Evolutionary conservation across 1,284 basidiomycete species (phyloP), one percentile per base, ranked within the genome.

Genomic region (Uromyces viciae-fabae): DNA sequence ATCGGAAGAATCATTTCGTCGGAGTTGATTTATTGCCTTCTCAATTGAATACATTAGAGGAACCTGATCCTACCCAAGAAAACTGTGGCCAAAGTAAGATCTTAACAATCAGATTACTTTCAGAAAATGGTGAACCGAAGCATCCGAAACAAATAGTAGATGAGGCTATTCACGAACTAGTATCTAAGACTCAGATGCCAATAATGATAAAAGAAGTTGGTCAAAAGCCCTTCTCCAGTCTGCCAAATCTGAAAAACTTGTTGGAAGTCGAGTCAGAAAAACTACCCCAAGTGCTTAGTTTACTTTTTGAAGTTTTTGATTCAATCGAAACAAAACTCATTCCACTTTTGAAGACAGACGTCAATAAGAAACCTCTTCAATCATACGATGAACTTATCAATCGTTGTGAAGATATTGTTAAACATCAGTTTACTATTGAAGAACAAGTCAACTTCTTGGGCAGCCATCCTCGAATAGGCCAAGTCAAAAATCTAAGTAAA

Each of bases 391-490:
- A 88, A 15, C 87, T 95, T 81, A 89, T 95, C 83, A 89, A 91
- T 84, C 83, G 87, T 11, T 89, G 91, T 2, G 86, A 91, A 76
- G 73, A 83, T 0, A 87, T 89, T 73, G 89, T 93, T 38, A 83
- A 84, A 8, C 84, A 22, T 9, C 52, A 83, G 46, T 94, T 93
- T 93, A 87, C 88, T 56, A 83, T 87, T 64, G 86, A 87, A 15
- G 87, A 90, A 15, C 90, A 90, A 84, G 91, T 91, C 0, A 86
- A 87, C 77, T 95, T 97, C 85, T 88, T 95, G 82, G 89, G 88
- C 1, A 93, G 91, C 0, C 94, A 96, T 87, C 94, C 94, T 56
- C 89, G 94, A 82, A 95, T 96, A 72, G 94, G 94, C 36, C 93
- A 93, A 86, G 90, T 89, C 77, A 84, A 85, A 73, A 90, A 90